Conservation (phyloP, 2,329 filamentous ascomycete genomes). For the Endothia cerciana region DNA sequence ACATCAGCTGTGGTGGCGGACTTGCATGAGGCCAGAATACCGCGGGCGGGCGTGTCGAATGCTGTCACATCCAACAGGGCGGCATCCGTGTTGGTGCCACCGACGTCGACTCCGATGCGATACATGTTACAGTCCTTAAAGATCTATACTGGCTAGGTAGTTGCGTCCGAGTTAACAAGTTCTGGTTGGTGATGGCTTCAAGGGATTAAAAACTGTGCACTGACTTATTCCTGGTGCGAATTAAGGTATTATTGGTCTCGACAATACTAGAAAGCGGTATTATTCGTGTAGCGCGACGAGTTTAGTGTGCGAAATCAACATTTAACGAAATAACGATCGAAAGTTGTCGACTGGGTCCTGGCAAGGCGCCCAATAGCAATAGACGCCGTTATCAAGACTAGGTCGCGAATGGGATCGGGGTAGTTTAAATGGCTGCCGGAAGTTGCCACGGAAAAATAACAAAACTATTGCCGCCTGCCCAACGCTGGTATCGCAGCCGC, state of each 20-base stretch:
- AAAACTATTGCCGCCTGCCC: neutral
- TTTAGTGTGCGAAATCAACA: too few relatives aligned
- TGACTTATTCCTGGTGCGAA: neutral
- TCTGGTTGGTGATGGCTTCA: neutral
- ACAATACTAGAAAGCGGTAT: neutral
- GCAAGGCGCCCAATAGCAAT: slow-evolving; percentile 35
- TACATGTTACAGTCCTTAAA: slow-evolving; percentile 31
- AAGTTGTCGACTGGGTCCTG: slow-evolving; percentile 1
- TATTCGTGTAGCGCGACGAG: too few relatives aligned
- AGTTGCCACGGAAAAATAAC: neutral
- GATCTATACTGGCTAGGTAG: neutral
- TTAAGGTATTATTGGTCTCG: neutral
- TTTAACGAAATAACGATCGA: neutral
- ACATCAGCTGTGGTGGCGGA: slow-evolving; percentile 52
- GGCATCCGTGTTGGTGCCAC: slow-evolving; percentile 59
- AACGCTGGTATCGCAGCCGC: neutral
- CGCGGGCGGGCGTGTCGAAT: slow-evolving; percentile 41
- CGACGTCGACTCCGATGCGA: slow-evolving; percentile 52
- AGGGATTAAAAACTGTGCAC: neutral
- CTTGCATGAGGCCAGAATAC: slow-evolving; percentile 55
- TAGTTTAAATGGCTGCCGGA: neutral
- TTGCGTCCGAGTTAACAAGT: neutral
- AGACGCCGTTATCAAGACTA: neutral
- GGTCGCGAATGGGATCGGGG: neutral
- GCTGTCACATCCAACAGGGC: slow-evolving; percentile 51